Evolutionary conservation across 2,329 filamentous ascomycete species (phyloP), one percentile per base, ranked within the genome.

Genomic region (Trichothecium sympodiale): DNA sequence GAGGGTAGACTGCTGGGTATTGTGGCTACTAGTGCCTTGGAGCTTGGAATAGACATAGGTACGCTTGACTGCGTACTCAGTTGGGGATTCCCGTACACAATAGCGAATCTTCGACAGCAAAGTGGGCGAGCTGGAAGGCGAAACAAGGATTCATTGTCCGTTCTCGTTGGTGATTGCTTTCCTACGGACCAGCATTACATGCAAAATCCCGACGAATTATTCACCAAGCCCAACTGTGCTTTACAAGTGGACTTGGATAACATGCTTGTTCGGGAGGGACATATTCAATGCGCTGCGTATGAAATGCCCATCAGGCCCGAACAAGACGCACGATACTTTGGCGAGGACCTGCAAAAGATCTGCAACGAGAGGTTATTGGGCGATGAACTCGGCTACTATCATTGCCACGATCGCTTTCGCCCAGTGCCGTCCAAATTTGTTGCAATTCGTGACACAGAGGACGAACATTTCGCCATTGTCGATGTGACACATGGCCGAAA

Each of bases 111-210:
- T 32, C 76, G 91, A 8, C 91, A 98, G 54, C 91, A 98, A 56
- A 94, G 86, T 49, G 91, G 91, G 12, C 77, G 91, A 49, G 91
- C 91, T 15, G 91, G 91, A 10, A 75, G 91, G 40, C 73, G 89
- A 40, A 95, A 95, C 53, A 93, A 85, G 51, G 91, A 98, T 55
- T 94, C 88, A 0, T 65, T 98, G 3, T 93, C 87, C 0, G 77
- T 98, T 3, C 64, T 98, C 1, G 76, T 98, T 1, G 91, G 88
- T 3, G 88, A 95, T 51, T 78, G 78, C 43, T 94, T 91, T 45
- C 79, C 88, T 3, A 86, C 85, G 0, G 91, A 98, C 53, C 91
- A 98, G 53, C 79, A 93, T 53, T 98, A 93, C 57, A 98, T 98
- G 91, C 77, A 84, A 42, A 94, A 96, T 44, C 91, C 91, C 0